Evolutionary conservation across 2,329 filamentous ascomycete genomes (phyloP), one percentile per base, ranked within the genome.

Genomic region (Albophoma yamanashiensis): DNA sequence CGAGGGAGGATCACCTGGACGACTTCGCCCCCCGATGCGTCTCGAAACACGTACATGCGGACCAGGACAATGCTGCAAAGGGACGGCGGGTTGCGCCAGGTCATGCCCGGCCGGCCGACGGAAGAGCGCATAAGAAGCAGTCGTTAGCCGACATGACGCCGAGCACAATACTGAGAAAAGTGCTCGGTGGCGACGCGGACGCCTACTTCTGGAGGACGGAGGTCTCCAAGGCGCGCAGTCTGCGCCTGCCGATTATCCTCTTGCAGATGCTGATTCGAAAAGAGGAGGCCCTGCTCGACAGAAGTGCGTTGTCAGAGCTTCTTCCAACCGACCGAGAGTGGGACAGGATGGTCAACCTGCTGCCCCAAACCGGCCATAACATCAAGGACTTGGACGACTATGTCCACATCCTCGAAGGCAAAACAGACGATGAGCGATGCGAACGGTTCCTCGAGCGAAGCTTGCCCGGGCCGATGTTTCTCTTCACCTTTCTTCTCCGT

Each of bases 401-500:
- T 39, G 40, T 68, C 31, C 62, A 70, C 15, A 68, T 74, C 17
- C 63, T 74, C 20, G 61, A 68, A 22, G 70, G 67, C 25, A 61
- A 59, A 25, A 66, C 65, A 25, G 73, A 74, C 53, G 64, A 73
- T 42, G 64, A 70, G 42, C 67, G 70, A 53, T 74, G 73, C 52
- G 57, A 63, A 34, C 62, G 70, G n/a, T 69, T 72, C n/a, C 56
- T 74, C 42, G 64, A 67, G 58, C 63, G 65, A 17, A 60, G 64
- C 25, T 60, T 55, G 14, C 58, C 61, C 2, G 67, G 65, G 14
- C 72, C 71, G 4, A 61, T 62, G 9, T 73, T 73, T 45, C 63
- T 74, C 38, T 63, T 73, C 22, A 65, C 66, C 22, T 73, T 71
- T 60, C 63, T 74, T 31, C 36, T 74, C 1, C 67, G 73, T 27